Percentiles rank a stretch among this genome's conserved stretches.
Conservation (phyloP, 495 filamentous ascomycete species). For the Cetradonia linearis region DNA sequence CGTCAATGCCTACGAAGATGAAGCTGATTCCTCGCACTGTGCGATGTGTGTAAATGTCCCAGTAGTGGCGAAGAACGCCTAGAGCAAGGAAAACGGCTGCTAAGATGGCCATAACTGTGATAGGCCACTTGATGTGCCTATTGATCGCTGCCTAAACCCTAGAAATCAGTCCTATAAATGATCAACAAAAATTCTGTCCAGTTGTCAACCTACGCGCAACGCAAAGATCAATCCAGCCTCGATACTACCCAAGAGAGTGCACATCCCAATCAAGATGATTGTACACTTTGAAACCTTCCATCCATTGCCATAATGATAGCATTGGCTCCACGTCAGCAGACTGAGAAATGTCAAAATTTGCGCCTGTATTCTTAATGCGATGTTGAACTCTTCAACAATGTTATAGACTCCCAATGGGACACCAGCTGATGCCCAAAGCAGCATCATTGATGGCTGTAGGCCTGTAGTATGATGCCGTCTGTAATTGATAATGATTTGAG, state of each 20-base stretch:
- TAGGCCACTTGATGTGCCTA: conserved; percentile 38
- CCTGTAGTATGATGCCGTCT: conserved; percentile 48
- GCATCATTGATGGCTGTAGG: conserved; percentile 55
- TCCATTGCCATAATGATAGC: conserved; percentile 50
- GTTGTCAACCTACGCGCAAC: conserved; percentile 32
- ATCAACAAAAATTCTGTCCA: not conserved
- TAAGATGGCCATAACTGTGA: conserved; percentile 50
- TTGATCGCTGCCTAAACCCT: conserved; percentile 23
- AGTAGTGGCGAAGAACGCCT: conserved; percentile 46
- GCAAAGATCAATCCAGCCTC: conserved; percentile 44
- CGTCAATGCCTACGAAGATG: conserved; percentile 55
- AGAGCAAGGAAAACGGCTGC: conserved; percentile 47
- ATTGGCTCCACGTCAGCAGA: conserved; percentile 54
- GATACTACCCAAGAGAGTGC: conserved; percentile 38
- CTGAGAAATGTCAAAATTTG: conserved; percentile 53
- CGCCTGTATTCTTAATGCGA: conserved; percentile 50
- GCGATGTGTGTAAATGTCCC: conserved; percentile 47
- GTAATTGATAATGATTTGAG: conserved; percentile 57
- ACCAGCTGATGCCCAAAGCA: conserved; percentile 54
- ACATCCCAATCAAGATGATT: conserved; percentile 33
- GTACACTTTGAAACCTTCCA: conserved; percentile 31
- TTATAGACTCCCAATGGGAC: conserved; percentile 58
- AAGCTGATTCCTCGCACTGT: conserved; percentile 58
- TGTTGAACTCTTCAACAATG: conserved; percentile 49
- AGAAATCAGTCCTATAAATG: not conserved